phyloP scores from a whole-genome alignment of 257 asterid genomes.

The Pogostemon cablin region DNA sequence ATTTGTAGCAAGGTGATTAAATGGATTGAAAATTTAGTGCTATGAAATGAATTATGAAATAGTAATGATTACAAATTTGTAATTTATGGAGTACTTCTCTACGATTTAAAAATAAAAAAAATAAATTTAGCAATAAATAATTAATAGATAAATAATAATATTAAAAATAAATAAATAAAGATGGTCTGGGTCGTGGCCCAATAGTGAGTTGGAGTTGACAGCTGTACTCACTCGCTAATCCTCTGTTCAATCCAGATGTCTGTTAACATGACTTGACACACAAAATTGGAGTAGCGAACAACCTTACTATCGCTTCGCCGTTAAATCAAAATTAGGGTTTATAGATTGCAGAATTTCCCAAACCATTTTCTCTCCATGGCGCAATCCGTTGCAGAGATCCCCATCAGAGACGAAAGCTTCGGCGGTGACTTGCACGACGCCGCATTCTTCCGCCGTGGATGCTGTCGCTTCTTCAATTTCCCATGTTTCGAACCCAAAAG shows the following conservation, averaged over 20 bases:
- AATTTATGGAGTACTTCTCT: too few species aligned
- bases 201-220: too few species aligned
- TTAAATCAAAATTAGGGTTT: not conserved
- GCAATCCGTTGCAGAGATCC: conserved; percentile 34
- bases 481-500: conserved; percentile 45
- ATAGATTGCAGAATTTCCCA: not conserved
- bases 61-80: too few species aligned
- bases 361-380: conserved; percentile 20
- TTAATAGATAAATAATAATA: too few species aligned
- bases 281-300: not conserved
- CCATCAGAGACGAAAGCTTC: conserved; percentile 30
- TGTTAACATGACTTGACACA: not conserved
- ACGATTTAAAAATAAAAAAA: too few species aligned
- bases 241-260: not conserved
- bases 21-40: too few species aligned
- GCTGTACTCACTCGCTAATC: conserved; percentile 28
- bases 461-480: conserved; percentile 53
- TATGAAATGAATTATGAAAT: too few species aligned
- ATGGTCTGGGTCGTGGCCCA: too few species aligned
- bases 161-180: too few species aligned
- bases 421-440: conserved; percentile 45
- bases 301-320: not conserved
- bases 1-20: too few species aligned
- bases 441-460: conserved; percentile 42
- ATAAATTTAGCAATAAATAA: too few species aligned